Evolutionary conservation across 805 yeast species (phyloP), one percentile per base, ranked within the genome.

Genomic region (Candida silvatica): DNA sequence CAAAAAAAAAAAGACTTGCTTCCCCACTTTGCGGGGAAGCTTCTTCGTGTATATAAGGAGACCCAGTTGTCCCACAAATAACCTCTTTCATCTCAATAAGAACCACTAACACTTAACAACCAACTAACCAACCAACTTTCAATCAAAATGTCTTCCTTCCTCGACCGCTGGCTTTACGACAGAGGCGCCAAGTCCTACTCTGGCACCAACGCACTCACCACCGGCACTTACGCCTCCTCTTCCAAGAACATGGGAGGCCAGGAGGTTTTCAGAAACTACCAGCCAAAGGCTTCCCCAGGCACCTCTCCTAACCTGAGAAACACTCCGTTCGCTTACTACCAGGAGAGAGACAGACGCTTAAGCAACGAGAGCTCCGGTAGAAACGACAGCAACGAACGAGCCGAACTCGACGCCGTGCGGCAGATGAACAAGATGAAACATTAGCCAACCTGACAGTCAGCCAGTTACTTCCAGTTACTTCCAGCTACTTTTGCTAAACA

Each of bases 161-260:
- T 58, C 17, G 63, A 58, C 31, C 56, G 63, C 27, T 58, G 61
- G 61, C 38, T 58, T 12, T 51, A 51, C 46, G 43, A 51, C 17
- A 39, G 45, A 18, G 39, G 41, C 11, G 27, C 46, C 3, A 37
- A 32, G 17, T 46, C 47, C 32, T 37, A 38, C 34, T 33, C 40
- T 2, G 45, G 52, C 6, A 41, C 41, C 8, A 39, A 38, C 9
- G 40, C 32, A 15, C 34, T 38, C 14, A 53, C 54, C 32, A 52
- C 61, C 1, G 62, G 61, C 7, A 40, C 45, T 7, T 37, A 42
- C 26, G 43, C 43, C 33, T 38, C 53, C 41, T 2, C 37, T 28
- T 15, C 32, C 20, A 35, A 18, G 16, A 37, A 44, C 4, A 24
- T 36, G 22, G 18, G 38, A 5, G 16, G 43, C 1, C 41, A 35